Base-by-base conservation (phyloP, 2,329 filamentous ascomycete species). In the Alternaria dauci region DNA sequence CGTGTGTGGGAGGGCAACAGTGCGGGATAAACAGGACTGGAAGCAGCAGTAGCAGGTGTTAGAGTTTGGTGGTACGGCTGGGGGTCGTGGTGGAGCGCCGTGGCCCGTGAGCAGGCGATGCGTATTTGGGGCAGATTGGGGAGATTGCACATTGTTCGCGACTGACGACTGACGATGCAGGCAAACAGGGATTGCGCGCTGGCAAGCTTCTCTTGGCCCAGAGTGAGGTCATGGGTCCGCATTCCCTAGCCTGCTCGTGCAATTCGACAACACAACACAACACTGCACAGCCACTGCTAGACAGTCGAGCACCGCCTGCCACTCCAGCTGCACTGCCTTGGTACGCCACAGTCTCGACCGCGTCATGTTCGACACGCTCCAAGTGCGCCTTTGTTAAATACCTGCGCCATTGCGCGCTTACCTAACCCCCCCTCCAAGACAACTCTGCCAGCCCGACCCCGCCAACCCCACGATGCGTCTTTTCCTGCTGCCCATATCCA, bases 401-500 rank as follows among this genome's bases (percentile, higher is more conserved):
- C 28, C 59, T 47, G 62, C 66, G 66, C 65, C 67, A 58, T 62
- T 64, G 69, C 56, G 59, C 60, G 65, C 63, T 64, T 58, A 63
- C 56, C 60, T 50, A 63, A 56, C 36, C 32, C n/a, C 26, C n/a
- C 26, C 25, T 52, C 47, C 39, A 42, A 26, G 46, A 23, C 46
- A 12, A 50, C 8, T 6, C 46, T n/a, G 8, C 34, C 46, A 23
- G 3, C 12, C 8, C 46, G 25, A 16, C 16, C 32, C 46, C 46
- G 32, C 1, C 46, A 2, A 3, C 51, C 57, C 57, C 66, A 69
- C 65, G 32, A 98, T 99, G 95, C 92, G 93, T 78, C 86, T 99
- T 79, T 97, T 93, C 81, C 89, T 99, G 66, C 87, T 99, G 58
- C 95, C 95, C 64, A 90, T 99, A 72, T 96, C 94, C 61, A 96